Conservation (phyloP, 805 yeast genomes). For the Gaillardinia entomophila region DNA sequence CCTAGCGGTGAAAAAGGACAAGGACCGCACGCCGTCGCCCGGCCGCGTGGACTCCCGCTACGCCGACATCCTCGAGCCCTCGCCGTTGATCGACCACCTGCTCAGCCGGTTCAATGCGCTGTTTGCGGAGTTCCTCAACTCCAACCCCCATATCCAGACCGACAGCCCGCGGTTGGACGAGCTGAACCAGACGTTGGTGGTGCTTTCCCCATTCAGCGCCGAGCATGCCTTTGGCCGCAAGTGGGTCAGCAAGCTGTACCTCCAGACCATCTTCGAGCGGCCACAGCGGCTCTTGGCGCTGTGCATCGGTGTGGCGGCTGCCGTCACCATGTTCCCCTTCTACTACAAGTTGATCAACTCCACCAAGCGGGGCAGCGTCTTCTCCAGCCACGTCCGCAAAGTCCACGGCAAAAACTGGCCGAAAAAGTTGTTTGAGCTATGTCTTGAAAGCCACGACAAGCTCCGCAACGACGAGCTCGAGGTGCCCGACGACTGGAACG, state of each 20-base stretch:
- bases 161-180: constrained; percentile 32
- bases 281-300: constrained; percentile 76
- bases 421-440: constrained; percentile 47
- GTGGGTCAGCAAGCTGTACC: constrained; percentile 69
- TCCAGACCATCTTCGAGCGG: constrained; percentile 69
- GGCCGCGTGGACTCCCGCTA: constrained; percentile 13
- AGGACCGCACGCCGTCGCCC: constrained; percentile 1
- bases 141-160: constrained; percentile 36
- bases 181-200: constrained; percentile 47
- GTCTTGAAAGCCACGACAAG: constrained; percentile 53
- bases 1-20: constrained; percentile 10
- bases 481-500: constrained; percentile 77
- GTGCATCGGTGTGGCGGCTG: constrained; percentile 74
- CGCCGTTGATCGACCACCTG: constrained; percentile 29
- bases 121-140: constrained; percentile 36
- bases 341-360: constrained; percentile 47
- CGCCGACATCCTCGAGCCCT: constrained; percentile 26
- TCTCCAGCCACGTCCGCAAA: constrained; percentile 54
- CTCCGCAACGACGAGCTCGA: constrained; percentile 53
- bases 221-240: constrained; percentile 68
- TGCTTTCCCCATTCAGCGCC: constrained; percentile 64
- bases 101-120: constrained; percentile 32
- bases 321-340: constrained; percentile 62
- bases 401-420: constrained; percentile 81
- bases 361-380: constrained; percentile 42